Conservation (phyloP, 345 rosid species). For the Chamaenerion angustifolium region DNA sequence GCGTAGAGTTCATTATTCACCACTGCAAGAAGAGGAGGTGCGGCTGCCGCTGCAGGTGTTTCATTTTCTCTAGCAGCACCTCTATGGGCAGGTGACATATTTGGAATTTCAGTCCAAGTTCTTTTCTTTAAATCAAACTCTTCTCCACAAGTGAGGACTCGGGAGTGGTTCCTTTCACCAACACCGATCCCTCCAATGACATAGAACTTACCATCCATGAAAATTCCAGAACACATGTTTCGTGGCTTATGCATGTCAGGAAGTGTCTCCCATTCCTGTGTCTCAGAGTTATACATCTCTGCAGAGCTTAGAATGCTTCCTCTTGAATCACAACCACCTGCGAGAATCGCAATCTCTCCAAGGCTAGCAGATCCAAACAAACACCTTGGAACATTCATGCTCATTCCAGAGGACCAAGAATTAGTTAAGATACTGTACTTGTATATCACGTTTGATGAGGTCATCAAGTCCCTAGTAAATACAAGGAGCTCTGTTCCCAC, state of each 20-base stretch:
- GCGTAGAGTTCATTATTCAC: constrained; percentile 71
- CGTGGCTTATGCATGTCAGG: constrained; percentile 75
- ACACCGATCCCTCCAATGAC: constrained; percentile 82
- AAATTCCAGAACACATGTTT: constrained; percentile 88
- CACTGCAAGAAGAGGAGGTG: constrained; percentile 87
- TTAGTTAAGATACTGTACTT: constrained; percentile 73
- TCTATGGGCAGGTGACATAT: constrained; percentile 60
- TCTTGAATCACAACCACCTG: constrained; percentile 71
- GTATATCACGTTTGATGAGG: constrained; percentile 47
- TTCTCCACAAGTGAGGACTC: constrained; percentile 61
- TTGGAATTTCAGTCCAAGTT: constrained; percentile 66
- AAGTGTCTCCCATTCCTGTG: constrained; percentile 40
- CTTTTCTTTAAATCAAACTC: constrained; percentile 58
- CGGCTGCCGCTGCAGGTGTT: constrained; percentile 55
- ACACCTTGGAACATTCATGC: constrained; percentile 80
- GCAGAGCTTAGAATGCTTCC: constrained; percentile 57
- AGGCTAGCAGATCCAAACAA: constrained; percentile 92
- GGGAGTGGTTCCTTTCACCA: constrained; percentile 16
- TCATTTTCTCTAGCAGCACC: constrained; percentile 23
- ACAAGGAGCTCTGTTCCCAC: constrained; percentile 94
- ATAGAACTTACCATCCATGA: constrained; percentile 80
- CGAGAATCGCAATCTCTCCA: constrained; percentile 73
- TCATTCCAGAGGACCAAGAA: constrained; percentile 69
- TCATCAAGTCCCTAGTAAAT: constrained; percentile 51
- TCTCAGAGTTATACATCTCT: constrained; percentile 84